These are phyloP conservation scores for Pisolithus orientalis DNA, from an alignment of 768 basidiomycete genomes.

Conservation along the genomic window DNA sequence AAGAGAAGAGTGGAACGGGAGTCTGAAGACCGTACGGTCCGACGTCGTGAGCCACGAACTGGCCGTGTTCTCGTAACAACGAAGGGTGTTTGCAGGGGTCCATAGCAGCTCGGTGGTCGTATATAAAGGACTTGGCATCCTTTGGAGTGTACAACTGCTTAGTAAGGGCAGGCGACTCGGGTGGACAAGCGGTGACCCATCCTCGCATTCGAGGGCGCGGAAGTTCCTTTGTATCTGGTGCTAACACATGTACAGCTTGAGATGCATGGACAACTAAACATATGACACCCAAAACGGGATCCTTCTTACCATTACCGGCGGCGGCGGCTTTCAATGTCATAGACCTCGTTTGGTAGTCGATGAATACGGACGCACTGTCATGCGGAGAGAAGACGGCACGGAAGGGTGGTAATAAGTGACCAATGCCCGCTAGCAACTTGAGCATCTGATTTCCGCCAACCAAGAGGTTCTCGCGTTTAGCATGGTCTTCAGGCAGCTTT, in stretches of 20 bases:
- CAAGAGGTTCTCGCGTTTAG: not conserved
- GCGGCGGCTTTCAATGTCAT: conserved; percentile 29
- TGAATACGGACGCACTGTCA: conserved; percentile 35
- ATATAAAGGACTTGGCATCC: conserved; percentile 19
- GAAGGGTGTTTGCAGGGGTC: conserved; percentile 35
- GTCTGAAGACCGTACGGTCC: conserved; percentile 36
- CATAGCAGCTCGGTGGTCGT: conserved; percentile 29
- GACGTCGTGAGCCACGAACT: conserved; percentile 37
- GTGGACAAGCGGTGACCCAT: conserved; percentile 36
- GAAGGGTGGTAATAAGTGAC: conserved; percentile 39
- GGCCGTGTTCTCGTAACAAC: conserved; percentile 39
- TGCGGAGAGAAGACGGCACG: conserved; percentile 41
- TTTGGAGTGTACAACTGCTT: conserved; percentile 9
- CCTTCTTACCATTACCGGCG: conserved; percentile 24
- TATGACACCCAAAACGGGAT: not conserved
- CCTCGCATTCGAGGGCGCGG: conserved; percentile 12
- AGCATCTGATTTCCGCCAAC: conserved; percentile 32
- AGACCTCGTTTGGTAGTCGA: conserved; percentile 28
- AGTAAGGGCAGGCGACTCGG: conserved; percentile 29
- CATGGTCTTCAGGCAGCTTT: conserved; percentile 4
- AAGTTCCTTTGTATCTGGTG: not conserved
- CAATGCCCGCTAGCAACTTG: conserved; percentile 32
- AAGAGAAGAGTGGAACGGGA: conserved; percentile 44
- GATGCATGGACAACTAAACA: not conserved
- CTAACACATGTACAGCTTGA: not conserved